phyloP scores from a whole-genome alignment of 108 stramenopile species.

The Nannochloropsis granulata region DNA sequence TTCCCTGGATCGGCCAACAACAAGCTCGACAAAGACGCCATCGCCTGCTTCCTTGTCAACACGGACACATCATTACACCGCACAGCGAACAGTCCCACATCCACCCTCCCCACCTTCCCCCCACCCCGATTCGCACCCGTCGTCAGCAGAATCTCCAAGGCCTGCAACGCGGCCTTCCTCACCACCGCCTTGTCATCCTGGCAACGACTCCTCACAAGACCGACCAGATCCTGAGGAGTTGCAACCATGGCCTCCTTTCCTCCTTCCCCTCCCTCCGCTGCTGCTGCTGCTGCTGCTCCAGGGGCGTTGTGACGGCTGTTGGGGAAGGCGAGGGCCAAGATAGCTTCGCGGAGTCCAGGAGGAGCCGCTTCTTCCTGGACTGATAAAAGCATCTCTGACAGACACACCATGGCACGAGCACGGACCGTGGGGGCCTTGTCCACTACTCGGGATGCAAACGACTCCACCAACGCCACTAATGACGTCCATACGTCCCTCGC shows the following conservation, averaged over 20 bases:
- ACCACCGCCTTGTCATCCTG: conserved; percentile 17
- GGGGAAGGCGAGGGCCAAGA: background rate
- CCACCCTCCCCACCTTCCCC: background rate
- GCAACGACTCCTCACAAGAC: too few relatives aligned
- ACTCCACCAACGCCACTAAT: background rate
- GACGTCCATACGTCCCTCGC: background rate
- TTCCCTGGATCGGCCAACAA: background rate
- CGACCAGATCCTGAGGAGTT: background rate
- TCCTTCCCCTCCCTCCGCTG: background rate
- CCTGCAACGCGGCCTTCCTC: conserved; percentile 4
- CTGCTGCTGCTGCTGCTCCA: background rate
- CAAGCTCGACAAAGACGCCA: conserved; percentile 8
- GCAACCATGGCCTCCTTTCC: background rate
- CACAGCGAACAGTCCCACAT: background rate
- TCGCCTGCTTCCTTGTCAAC: conserved; percentile 12
- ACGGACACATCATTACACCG: conserved; percentile 18
- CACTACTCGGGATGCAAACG: background rate
- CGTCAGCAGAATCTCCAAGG: conserved; percentile 2
- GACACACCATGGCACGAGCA: background rate
- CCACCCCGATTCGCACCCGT: background rate
- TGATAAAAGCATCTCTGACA: background rate
- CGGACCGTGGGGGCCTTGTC: conserved; percentile 17
- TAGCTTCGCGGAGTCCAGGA: background rate
- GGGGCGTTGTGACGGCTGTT: background rate
- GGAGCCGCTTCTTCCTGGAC: background rate